Base-by-base conservation (phyloP, 768 basidiomycete species). In the Termitomyces sp. region DNA sequence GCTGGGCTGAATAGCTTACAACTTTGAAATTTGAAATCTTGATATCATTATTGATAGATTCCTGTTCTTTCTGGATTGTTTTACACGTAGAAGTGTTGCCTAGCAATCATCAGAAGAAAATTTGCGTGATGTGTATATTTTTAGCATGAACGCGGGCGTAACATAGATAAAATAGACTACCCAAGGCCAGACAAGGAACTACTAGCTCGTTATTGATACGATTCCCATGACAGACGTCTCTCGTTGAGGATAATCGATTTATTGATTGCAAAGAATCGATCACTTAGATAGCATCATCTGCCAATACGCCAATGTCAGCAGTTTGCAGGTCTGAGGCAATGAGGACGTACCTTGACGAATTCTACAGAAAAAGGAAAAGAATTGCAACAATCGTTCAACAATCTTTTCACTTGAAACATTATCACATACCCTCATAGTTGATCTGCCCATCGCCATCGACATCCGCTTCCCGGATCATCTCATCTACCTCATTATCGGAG, bases 401-500 rank as follows among this genome's bases (percentile, higher is more conserved):
- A 34, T 36, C 14, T 34, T n/a, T 29, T 12, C 10, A 42, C 31
- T 45, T 50, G 43, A 42, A 25, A 56, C 20, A 48, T 43, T 37
- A 20, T 25, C 8, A 66, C 83, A 60, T 61, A 88, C 89, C 89
- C 2, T 91, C 87, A 71, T 91, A 94, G 76, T 92, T 89, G 77
- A 92, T 91, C 77, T 93, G 91, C n/a, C 93, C 93, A 73, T 94
- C 92, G 56, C 95, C 94, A 70, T 97, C 93, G 55, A 93, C 83
- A 72, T 97, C 94, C 60, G 94, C 95, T 77, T 97, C 95, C 58
- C 94, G 87, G 72, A 97, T 97, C 94, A 97, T 96, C 81, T 96
- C 94, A 63, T 93, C 91, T 65, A 96, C 93, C 75, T 96, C 94
- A 8, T 70, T 80, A 65, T 95, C 93, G 12, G 91, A 83, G 60